phyloP scores from a whole-genome alignment of 805 yeast species.

The Hanseniaspora taiwanica region DNA sequence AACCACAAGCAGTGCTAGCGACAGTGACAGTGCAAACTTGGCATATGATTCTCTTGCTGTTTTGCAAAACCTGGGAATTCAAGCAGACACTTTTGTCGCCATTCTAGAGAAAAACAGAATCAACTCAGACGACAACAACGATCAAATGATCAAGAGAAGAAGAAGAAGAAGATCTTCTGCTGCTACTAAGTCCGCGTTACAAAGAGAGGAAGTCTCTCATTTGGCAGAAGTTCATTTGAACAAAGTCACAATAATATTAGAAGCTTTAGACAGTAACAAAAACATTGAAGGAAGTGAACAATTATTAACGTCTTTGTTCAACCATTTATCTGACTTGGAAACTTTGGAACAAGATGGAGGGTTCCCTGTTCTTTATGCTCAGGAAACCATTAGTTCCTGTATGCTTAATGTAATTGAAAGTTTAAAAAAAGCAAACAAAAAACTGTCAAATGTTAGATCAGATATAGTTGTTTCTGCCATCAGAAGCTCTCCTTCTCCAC shows the following conservation, averaged over 20 bases:
- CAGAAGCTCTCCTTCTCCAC: conserved; percentile 81
- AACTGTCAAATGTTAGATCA: conserved; percentile 62
- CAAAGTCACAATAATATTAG: conserved; percentile 66
- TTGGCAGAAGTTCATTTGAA: conserved; percentile 70
- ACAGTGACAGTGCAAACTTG: conserved; percentile 14
- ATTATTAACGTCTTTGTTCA: conserved; percentile 40
- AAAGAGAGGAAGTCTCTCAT: conserved; percentile 51
- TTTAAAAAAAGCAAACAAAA: conserved; percentile 35
- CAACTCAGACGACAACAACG: conserved; percentile 28
- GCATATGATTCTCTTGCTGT: conserved; percentile 42
- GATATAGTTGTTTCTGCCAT: conserved; percentile 86
- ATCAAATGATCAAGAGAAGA: conserved; percentile 48
- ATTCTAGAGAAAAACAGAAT: conserved; percentile 49
- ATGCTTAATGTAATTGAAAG: conserved; percentile 56
- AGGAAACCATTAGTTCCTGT: conserved; percentile 80
- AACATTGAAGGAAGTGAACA: conserved; percentile 24
- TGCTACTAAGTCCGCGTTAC: conserved; percentile 61
- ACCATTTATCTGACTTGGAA: conserved; percentile 59
- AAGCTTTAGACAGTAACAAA: conserved; percentile 46
- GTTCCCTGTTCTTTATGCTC: conserved; percentile 79
- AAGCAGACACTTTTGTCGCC: conserved; percentile 42
- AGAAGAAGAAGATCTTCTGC: conserved; percentile 73
- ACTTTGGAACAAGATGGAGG: conserved; percentile 85
- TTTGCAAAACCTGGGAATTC: conserved; percentile 40
- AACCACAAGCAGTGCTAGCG: neutral